phyloP scores from a whole-genome alignment of 1,139 yeast genomes.

The Geotrichum australiense region DNA sequence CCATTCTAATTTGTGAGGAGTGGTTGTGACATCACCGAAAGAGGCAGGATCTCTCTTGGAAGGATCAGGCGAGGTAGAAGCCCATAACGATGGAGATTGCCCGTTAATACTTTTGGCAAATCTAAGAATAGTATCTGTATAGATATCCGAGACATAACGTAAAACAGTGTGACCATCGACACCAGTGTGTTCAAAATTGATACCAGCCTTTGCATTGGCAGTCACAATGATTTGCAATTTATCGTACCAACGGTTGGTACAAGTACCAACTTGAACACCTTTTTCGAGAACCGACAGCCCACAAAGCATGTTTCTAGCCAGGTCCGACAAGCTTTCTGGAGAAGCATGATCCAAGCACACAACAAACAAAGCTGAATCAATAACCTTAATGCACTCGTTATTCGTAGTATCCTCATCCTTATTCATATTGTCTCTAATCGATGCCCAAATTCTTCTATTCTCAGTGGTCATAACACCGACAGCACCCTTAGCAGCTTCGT shows the following conservation, averaged over 20 bases:
- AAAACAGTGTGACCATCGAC: constrained; percentile 93
- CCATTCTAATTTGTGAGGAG: constrained; percentile 90
- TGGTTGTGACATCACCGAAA: constrained; percentile 38
- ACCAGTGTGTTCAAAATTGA: constrained; percentile 92
- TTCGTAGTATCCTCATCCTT: constrained; percentile 36
- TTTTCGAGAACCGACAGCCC: constrained; percentile 73
- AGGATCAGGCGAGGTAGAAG: constrained; percentile 43
- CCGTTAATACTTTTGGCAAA: constrained; percentile 80
- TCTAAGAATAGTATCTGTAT: constrained; percentile 80
- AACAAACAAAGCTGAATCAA: constrained; percentile 75
- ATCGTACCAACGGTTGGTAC: constrained; percentile 94
- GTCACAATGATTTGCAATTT: constrained; percentile 83
- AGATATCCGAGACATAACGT: constrained; percentile 80
- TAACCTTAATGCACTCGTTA: constrained; percentile 60
- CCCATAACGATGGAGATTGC: constrained; percentile 76
- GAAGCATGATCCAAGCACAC: constrained; percentile 76
- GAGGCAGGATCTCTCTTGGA: constrained; percentile 38
- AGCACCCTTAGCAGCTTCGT: constrained; percentile 71
- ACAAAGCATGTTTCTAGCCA: constrained; percentile 79
- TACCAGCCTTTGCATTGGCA: constrained; percentile 88
- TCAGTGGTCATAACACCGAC: constrained; percentile 89
- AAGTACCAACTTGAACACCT: constrained; percentile 88
- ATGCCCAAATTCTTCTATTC: constrained; percentile 80
- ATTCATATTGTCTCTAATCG: constrained; percentile 47
- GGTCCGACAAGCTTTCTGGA: constrained; percentile 56